A percentile compares a stretch with the other conserved stretches of the same genome.
phyloP scores from a whole-genome alignment of 2,329 filamentous ascomycete species.

The Calcarisporium arbuscula region DNA sequence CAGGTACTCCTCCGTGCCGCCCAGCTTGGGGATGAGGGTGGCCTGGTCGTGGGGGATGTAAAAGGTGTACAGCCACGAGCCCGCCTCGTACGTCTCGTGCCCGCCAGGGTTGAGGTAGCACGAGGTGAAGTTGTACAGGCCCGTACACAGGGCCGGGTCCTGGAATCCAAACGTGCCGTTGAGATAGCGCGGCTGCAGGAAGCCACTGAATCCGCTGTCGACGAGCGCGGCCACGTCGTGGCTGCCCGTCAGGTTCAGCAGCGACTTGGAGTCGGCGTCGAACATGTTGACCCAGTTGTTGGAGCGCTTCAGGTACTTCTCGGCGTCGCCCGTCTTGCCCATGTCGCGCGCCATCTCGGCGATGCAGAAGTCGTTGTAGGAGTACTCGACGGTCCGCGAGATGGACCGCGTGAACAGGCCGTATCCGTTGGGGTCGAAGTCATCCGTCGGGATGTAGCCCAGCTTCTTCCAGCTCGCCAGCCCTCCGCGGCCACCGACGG shows the following conservation, averaged over 20 bases:
- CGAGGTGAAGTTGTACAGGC: constrained; percentile 39
- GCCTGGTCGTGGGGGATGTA: constrained; percentile 41
- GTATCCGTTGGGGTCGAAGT: constrained; percentile 56
- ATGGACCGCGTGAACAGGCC: constrained; percentile 64
- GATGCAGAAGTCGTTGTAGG: constrained; percentile 72
- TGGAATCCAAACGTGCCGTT: constrained; percentile 65
- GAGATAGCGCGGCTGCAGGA: constrained; percentile 60
- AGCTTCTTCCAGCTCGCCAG: constrained; percentile 64
- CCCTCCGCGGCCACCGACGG: constrained; percentile 64
- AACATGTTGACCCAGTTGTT: constrained; percentile 67
- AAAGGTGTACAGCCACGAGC: constrained; percentile 68
- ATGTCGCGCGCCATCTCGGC: constrained; percentile 54
- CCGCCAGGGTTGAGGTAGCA: constrained; percentile 20
- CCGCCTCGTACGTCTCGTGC: constrained; percentile 59
- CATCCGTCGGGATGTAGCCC: constrained; percentile 66
- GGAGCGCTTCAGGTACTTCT: constrained; percentile 56
- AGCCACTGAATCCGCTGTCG: constrained; percentile 40
- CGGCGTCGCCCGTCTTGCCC: constrained; percentile 43
- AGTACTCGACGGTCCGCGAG: constrained; percentile 71
- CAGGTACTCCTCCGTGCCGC: constrained; percentile 51
- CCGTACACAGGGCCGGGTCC: constrained; percentile 41
- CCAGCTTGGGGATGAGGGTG: constrained; percentile 45
- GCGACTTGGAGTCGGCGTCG: constrained; percentile 26
- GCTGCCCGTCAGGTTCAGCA: constrained; percentile 32
- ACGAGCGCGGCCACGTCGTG: constrained; percentile 43